phyloP scores from a whole-genome alignment of 176 grass and related monocot species.

The Carex cristatella region DNA sequence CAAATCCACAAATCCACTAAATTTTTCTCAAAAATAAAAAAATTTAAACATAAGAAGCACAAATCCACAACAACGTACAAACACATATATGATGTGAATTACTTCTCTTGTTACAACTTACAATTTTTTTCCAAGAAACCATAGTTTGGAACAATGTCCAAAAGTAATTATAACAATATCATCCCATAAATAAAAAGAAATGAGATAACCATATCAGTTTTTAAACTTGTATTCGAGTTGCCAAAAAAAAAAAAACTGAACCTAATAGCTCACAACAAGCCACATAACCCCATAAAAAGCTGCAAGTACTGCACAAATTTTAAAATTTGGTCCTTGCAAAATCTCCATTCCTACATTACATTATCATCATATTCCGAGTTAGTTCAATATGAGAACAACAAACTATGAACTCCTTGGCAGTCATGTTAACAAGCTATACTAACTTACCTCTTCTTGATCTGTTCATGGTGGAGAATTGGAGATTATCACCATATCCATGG shows the following conservation, averaged over 20 bases:
- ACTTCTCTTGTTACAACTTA: neutral
- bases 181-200: neutral
- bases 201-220: neutral
- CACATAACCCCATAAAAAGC: neutral
- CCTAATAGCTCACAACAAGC: neutral
- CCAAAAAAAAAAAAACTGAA: neutral
- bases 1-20: too few relatives aligned
- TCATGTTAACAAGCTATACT: slow-evolving; percentile 4
- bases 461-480: slow-evolving; percentile 4
- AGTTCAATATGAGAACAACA: slow-evolving; percentile 7
- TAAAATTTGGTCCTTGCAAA: neutral
- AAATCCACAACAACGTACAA: neutral
- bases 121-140: neutral
- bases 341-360: slow-evolving; percentile 1
- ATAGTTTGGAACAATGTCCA: neutral
- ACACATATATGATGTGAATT: neutral
- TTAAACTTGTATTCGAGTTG: neutral
- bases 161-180: neutral
- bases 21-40: too few relatives aligned
- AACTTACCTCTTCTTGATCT: slow-evolving; percentile 3
- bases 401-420: neutral
- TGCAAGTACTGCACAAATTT: neutral
- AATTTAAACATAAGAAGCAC: neutral
- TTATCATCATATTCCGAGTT: slow-evolving; percentile 2
- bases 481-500: neutral